phyloP scores from a whole-genome alignment of 306 rosid species.

The Quercus alba region DNA sequence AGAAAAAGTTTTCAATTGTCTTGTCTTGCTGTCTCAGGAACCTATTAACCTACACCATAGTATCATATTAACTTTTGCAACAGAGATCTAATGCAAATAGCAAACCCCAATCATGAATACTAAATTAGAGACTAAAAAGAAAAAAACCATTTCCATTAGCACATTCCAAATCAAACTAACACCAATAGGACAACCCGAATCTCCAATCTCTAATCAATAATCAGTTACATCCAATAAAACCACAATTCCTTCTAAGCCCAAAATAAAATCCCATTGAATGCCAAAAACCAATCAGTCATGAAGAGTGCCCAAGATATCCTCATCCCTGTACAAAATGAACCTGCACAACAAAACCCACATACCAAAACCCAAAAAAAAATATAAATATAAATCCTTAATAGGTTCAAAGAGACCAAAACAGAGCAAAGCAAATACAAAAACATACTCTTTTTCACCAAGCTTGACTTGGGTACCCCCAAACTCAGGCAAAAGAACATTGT shows the following conservation, averaged over 20 bases:
- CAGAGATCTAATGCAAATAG: not conserved
- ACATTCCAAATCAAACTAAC: not conserved
- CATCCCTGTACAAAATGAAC: slow-evolving; percentile 60
- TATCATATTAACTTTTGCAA: not conserved
- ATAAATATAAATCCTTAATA: not conserved
- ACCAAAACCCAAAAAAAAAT: not conserved
- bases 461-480: slow-evolving; percentile 84
- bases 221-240: not conserved
- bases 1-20: not conserved
- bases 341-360: slow-evolving; percentile 37
- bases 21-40: not conserved
- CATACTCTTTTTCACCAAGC: slow-evolving; percentile 90
- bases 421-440: not conserved
- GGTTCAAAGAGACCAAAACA: not conserved
- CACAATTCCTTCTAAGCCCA: not conserved
- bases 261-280: not conserved
- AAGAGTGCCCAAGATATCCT: slow-evolving; percentile 54
- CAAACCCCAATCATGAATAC: not conserved
- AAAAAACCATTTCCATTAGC: not conserved
- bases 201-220: not conserved
- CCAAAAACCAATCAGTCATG: slow-evolving; percentile 28
- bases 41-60: not conserved
- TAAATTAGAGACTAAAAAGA: not conserved
- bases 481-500: slow-evolving; percentile 85
- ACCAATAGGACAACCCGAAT: not conserved